Percentiles rank a stretch among this genome's conserved stretches.
Evolutionary conservation across 2,329 filamentous ascomycete genomes (phyloP).

Genomic region (Neofusicoccum umdonicola): DNA sequence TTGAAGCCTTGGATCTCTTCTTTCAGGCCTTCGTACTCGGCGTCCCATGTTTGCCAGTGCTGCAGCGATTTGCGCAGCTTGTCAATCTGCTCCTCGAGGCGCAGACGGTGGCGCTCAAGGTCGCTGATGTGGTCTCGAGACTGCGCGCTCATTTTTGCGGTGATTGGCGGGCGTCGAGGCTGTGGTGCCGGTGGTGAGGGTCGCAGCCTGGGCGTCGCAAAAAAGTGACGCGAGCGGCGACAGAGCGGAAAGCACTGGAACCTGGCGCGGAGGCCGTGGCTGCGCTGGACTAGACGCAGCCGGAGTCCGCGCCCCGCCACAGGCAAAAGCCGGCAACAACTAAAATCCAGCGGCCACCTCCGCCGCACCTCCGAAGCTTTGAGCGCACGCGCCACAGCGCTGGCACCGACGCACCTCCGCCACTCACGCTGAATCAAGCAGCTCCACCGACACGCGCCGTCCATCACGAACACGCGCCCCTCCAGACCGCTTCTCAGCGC

Average conservation of each 20-base stretch:
- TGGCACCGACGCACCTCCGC: background rate
- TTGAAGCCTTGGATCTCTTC: constrained; percentile 68
- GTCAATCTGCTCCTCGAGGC: constrained; percentile 72
- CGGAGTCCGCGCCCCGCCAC: background rate
- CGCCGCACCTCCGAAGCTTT: constrained; percentile 11
- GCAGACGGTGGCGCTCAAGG: constrained; percentile 71
- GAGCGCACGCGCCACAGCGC: background rate
- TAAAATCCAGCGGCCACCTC: background rate
- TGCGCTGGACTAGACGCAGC: background rate
- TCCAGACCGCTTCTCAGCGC: constrained; percentile 12
- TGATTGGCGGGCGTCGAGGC: background rate
- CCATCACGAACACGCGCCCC: background rate
- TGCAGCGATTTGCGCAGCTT: constrained; percentile 73
- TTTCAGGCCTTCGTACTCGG: constrained; percentile 85
- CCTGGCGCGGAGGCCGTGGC: background rate
- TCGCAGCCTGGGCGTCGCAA: background rate
- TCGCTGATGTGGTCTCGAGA: constrained; percentile 57
- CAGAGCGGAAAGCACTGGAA: constrained; percentile 4
- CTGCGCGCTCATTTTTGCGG: constrained; percentile 2
- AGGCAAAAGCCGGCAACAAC: background rate
- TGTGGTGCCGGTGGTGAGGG: background rate
- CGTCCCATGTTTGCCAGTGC: constrained; percentile 88
- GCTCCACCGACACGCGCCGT: constrained; percentile 12
- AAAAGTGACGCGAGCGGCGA: constrained; percentile 8
- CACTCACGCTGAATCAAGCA: constrained; percentile 3